Evolutionary conservation across 2,329 filamentous ascomycete species (phyloP).

Genomic region (Tolypocladium pustulatum): DNA sequence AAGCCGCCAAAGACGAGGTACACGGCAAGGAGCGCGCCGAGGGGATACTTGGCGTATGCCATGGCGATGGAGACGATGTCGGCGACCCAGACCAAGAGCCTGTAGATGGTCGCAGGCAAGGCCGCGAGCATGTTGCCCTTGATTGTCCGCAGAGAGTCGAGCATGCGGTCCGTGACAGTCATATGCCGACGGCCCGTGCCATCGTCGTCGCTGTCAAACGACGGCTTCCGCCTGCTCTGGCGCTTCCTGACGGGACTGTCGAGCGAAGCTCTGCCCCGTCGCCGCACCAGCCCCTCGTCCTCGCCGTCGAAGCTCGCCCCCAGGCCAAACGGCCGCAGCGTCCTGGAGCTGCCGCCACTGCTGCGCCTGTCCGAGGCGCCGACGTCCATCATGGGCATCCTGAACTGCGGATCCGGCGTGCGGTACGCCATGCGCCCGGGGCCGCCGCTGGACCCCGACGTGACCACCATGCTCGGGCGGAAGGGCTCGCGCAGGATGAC

Average conservation of each 20-base stretch:
- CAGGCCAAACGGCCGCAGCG: constrained; percentile 16
- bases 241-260: constrained; percentile 15
- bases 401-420: constrained; percentile 40
- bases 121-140: constrained; percentile 22
- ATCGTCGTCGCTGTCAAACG: constrained; percentile 5
- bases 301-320: constrained; percentile 11
- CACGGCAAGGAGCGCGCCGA: constrained; percentile 50
- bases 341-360: constrained; percentile 17
- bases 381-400: constrained; percentile 39
- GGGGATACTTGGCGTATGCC: constrained; percentile 50
- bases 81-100: constrained; percentile 35
- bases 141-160: constrained; percentile 4
- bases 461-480: constrained; percentile 39
- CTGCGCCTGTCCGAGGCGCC: constrained; percentile 19
- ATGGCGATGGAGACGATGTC: constrained; percentile 50
- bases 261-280: constrained; percentile 9
- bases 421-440: constrained; percentile 17
- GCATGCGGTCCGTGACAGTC: background rate
- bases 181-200: constrained; percentile 3
- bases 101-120: constrained; percentile 26
- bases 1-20: constrained; percentile 50
- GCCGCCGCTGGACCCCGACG: constrained; percentile 16
- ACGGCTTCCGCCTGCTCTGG: constrained; percentile 4
- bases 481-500: constrained; percentile 45
- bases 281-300: constrained; percentile 16